These are phyloP conservation scores for Epichloe hybrida DNA, from an alignment of 2,329 filamentous ascomycete species.

Conservation along the genomic window DNA sequence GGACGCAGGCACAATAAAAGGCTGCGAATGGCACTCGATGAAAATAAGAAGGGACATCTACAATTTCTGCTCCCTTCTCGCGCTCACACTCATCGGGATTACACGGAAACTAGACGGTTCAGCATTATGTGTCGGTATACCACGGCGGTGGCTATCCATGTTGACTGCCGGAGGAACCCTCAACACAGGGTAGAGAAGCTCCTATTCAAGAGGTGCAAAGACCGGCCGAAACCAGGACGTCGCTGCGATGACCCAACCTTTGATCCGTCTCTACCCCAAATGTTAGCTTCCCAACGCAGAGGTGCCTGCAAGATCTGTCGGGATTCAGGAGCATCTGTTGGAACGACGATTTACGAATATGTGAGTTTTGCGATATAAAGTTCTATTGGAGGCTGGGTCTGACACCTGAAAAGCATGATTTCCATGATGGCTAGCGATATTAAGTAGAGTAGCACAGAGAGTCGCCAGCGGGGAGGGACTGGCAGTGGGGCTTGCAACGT, in stretches of 20 bases:
- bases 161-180: conserved; percentile 1
- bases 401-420: not conserved
- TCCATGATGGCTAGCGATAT: not conserved
- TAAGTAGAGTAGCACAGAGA: not conserved
- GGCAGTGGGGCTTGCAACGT: too few relatives aligned
- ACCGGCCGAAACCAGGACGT: not conserved
- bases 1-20: too few relatives aligned
- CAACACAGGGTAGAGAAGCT: conserved; percentile 1
- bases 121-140: conserved; percentile 1
- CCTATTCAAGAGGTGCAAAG: not conserved
- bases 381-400: not conserved
- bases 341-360: conserved; percentile 1
- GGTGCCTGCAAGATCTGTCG: conserved; percentile 2
- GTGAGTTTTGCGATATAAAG: not conserved
- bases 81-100: too few relatives aligned
- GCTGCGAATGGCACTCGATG: too few relatives aligned
- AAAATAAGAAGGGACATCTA: too few relatives aligned
- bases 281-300: not conserved
- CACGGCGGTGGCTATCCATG: not conserved
- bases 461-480: too few relatives aligned
- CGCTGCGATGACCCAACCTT: not conserved
- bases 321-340: conserved; percentile 1
- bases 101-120: too few relatives aligned
- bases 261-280: not conserved
- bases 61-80: too few relatives aligned